Percentiles rank a stretch among this genome's conserved stretches.
Evolutionary conservation across 306 rosid species (phyloP).

Genomic region (Spatholobus suberectus): DNA sequence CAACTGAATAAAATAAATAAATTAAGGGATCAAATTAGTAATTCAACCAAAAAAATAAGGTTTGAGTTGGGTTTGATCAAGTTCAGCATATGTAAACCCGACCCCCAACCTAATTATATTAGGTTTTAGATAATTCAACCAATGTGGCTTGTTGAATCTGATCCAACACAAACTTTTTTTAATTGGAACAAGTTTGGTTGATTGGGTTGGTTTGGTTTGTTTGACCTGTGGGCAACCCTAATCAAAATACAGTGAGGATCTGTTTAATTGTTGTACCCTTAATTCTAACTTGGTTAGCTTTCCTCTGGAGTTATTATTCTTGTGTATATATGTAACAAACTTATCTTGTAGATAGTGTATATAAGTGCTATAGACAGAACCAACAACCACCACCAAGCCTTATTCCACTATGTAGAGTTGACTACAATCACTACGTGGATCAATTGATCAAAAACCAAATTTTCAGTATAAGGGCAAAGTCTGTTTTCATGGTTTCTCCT

Average conservation of each 20-base stretch:
- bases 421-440: not conserved
- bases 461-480: not conserved
- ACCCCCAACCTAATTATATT: not conserved
- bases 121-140: not conserved
- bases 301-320: not conserved
- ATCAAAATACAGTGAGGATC: conserved; percentile 21
- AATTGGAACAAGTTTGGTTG: not conserved
- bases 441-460: conserved; percentile 14
- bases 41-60: no score
- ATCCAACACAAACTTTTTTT: not conserved
- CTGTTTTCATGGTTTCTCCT: not conserved
- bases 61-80: no score
- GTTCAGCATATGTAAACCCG: no score
- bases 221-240: not conserved
- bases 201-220: not conserved
- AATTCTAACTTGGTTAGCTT: not conserved
- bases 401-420: not conserved
- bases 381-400: not conserved
- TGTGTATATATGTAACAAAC: not conserved
- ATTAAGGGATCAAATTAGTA: no score
- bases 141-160: not conserved
- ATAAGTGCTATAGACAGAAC: not conserved
- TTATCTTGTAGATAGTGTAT: not conserved
- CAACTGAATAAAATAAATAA: no score
- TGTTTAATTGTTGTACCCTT: not conserved